These are phyloP conservation scores for Xylaria sp. DNA, from an alignment of 2,329 filamentous ascomycete species.

Conservation along the genomic window DNA sequence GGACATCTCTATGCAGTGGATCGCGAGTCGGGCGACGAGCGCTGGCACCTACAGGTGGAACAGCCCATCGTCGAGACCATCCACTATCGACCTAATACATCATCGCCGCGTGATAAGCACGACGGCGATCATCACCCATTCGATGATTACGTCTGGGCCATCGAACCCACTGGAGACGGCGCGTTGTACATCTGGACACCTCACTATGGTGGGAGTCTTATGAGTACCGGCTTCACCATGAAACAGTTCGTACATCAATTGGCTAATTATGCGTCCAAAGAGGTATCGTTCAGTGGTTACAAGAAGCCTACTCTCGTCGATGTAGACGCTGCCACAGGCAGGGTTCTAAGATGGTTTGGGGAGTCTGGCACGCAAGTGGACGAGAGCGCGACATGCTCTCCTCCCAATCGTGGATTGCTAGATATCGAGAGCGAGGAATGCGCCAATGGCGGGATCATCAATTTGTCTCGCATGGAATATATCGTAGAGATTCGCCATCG, in stretches of 20 bases:
- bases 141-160: slow-evolving; percentile 92
- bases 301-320: slow-evolving; percentile 92
- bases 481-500: slow-evolving; percentile 82
- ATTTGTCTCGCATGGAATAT: slow-evolving; percentile 87
- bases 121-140: slow-evolving; percentile 67
- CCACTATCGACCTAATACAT: slow-evolving; percentile 75
- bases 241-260: slow-evolving; percentile 87
- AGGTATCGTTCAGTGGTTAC: slow-evolving; percentile 87
- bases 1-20: slow-evolving; percentile 93
- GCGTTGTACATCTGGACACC: slow-evolving; percentile 86
- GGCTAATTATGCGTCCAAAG: slow-evolving; percentile 75
- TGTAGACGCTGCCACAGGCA: slow-evolving; percentile 84
- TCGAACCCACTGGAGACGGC: slow-evolving; percentile 89
- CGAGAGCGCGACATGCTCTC: slow-evolving; percentile 75
- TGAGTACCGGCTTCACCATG: slow-evolving; percentile 74
- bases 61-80: slow-evolving; percentile 90
- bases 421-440: slow-evolving; percentile 73
- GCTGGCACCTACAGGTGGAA: slow-evolving; percentile 85
- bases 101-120: slow-evolving; percentile 49
- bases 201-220: slow-evolving; percentile 62
- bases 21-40: slow-evolving; percentile 80
- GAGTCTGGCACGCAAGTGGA: slow-evolving; percentile 71
- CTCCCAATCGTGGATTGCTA: slow-evolving; percentile 69
- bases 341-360: slow-evolving; percentile 83
- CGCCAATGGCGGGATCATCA: slow-evolving; percentile 78